Conservation (phyloP, 1,284 basidiomycete species). For the Leccinum fuscescens region DNA sequence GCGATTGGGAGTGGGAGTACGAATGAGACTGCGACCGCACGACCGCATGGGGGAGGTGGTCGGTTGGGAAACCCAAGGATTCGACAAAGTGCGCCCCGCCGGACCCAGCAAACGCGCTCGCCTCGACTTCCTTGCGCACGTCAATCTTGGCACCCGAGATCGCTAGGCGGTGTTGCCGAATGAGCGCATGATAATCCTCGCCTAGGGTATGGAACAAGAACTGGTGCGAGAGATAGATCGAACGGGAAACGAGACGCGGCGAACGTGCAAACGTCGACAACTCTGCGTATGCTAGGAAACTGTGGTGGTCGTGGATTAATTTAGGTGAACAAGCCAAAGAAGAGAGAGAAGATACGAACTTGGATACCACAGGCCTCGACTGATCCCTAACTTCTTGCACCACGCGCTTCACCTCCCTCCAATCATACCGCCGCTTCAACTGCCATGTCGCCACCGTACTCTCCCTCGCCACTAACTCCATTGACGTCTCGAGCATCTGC, state of each 20-base stretch:
- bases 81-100: constrained; percentile 53
- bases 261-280: constrained; percentile 69
- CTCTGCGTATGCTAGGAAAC: constrained; percentile 75
- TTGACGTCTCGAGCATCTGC: constrained; percentile 44
- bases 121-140: constrained; percentile 70
- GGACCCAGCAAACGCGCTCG: constrained; percentile 47
- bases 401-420: constrained; percentile 51
- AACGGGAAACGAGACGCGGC: constrained; percentile 58
- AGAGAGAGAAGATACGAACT: constrained; percentile 15
- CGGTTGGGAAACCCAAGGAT: constrained; percentile 41
- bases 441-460: constrained; percentile 67
- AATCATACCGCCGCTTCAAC: constrained; percentile 51
- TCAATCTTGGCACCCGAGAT: constrained; percentile 61
- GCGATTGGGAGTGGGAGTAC: constrained; percentile 8
- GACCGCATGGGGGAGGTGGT: constrained; percentile 26
- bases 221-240: constrained; percentile 80
- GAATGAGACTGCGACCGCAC: neutral
- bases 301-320: constrained; percentile 27
- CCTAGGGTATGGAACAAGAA: constrained; percentile 75
- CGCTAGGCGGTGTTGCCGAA: constrained; percentile 66
- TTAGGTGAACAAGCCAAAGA: neutral
- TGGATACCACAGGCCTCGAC: constrained; percentile 11
- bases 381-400: constrained; percentile 24
- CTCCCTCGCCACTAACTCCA: constrained; percentile 42
- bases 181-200: constrained; percentile 77